Evolutionary conservation across 2,329 filamentous ascomycete genomes (phyloP).

Genomic region (Ascochyta viciae-villosae): DNA sequence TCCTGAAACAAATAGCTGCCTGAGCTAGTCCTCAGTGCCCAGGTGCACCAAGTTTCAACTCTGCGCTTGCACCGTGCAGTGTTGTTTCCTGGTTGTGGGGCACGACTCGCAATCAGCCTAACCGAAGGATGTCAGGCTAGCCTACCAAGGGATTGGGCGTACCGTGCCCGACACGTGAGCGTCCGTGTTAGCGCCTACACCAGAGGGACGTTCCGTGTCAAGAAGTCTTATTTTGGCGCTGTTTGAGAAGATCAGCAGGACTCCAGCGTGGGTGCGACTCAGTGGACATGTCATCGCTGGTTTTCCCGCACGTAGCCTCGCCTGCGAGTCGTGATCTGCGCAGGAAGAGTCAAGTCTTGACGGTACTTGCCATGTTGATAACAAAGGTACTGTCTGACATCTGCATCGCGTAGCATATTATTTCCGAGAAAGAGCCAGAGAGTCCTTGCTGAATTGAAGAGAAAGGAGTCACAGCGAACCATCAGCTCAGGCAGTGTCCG

Average conservation of each 20-base stretch:
- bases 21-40: conserved; percentile 4
- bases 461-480: background rate
- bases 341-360: background rate
- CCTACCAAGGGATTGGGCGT: conserved; percentile 4
- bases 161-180: conserved; percentile 1
- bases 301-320: background rate
- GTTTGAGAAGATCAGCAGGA: conserved; percentile 3
- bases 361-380: background rate
- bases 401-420: background rate
- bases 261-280: background rate
- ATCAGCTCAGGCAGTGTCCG: background rate
- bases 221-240: conserved; percentile 3
- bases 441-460: background rate
- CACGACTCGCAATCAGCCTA: background rate
- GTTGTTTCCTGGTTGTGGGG: background rate
- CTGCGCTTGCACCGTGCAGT: conserved; percentile 9
- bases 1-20: conserved; percentile 3
- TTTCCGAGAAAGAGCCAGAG: background rate
- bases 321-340: background rate
- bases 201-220: conserved; percentile 4
- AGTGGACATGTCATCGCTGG: background rate
- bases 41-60: conserved; percentile 5
- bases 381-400: background rate
- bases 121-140: conserved; percentile 1
- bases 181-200: background rate